A percentile compares a stretch with the other conserved stretches of the same genome.
Conservation (phyloP, 192 early-diverging fungal genomes). For the Podila epicladia region DNA sequence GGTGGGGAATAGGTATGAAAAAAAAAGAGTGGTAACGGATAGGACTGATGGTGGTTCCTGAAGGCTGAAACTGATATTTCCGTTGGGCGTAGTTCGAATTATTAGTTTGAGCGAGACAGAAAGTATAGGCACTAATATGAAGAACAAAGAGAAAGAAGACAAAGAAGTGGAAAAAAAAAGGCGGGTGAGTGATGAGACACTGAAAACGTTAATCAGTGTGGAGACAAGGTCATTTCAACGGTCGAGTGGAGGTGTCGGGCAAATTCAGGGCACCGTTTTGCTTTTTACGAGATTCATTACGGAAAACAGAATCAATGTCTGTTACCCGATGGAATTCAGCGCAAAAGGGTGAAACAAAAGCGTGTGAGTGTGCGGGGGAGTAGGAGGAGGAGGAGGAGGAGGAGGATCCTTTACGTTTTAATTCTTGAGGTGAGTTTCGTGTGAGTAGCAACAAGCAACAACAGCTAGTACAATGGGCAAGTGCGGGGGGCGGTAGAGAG, state of each 20-base stretch:
- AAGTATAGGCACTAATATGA: neutral
- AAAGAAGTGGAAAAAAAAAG: neutral
- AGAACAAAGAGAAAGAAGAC: no score
- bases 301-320: no score
- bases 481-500: neutral
- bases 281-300: neutral
- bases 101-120: neutral
- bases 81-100: neutral
- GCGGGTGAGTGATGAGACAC: neutral
- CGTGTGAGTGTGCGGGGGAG: conserved; percentile 48
- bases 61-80: no score
- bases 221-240: neutral
- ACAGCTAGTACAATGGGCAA: neutral
- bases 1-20: neutral
- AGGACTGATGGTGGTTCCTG: no score
- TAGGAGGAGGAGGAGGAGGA: conserved; percentile 1
- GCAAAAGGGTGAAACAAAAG: neutral
- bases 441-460: conserved; percentile 16
- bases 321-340: neutral
- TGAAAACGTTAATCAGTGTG: neutral
- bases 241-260: no score
- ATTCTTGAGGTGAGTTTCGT: conserved; percentile 83
- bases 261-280: neutral
- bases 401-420: conserved; percentile 60
- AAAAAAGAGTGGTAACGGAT: neutral